These are phyloP conservation scores for Tetragonia tetragonoides DNA, from an alignment of 148 eudicot species.

Conservation along the genomic window DNA sequence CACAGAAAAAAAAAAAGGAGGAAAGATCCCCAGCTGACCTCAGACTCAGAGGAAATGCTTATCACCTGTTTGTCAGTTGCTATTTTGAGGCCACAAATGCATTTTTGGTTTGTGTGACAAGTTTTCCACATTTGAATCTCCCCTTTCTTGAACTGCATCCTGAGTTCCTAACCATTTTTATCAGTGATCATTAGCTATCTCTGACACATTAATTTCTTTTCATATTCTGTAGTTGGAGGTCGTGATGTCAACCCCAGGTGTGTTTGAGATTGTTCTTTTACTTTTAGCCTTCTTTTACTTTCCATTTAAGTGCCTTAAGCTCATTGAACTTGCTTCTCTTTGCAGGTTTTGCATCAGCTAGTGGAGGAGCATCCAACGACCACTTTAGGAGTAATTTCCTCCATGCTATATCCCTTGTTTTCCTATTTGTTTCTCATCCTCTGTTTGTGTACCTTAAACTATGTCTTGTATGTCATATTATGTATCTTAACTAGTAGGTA, in stretches of 20 bases:
- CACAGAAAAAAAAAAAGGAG: neutral
- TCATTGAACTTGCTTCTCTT: slow-evolving; percentile 13
- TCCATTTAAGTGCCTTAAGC: neutral
- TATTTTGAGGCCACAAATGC: neutral
- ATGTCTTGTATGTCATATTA: neutral
- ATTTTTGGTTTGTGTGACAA: neutral
- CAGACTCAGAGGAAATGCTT: neutral
- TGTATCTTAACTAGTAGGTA: neutral
- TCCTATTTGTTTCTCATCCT: neutral
- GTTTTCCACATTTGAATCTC: neutral
- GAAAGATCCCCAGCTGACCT: neutral
- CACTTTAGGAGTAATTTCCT: slow-evolving; percentile 52
- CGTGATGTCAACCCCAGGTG: slow-evolving; percentile 77
- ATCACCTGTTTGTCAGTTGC: neutral
- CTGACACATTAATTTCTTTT: slow-evolving; percentile 16
- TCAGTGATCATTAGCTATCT: neutral
- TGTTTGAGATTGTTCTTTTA: slow-evolving; percentile 58
- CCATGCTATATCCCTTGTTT: neutral
- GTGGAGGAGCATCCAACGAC: slow-evolving; percentile 47
- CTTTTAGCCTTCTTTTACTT: neutral
- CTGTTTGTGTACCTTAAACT: neutral
- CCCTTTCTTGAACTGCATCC: neutral
- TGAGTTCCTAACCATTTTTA: neutral
- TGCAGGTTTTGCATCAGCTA: slow-evolving; percentile 60
- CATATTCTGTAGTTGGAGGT: slow-evolving; percentile 60